phyloP scores from a whole-genome alignment of 2,329 filamentous ascomycete species.

The Dothidotthia symphoricarpi region DNA sequence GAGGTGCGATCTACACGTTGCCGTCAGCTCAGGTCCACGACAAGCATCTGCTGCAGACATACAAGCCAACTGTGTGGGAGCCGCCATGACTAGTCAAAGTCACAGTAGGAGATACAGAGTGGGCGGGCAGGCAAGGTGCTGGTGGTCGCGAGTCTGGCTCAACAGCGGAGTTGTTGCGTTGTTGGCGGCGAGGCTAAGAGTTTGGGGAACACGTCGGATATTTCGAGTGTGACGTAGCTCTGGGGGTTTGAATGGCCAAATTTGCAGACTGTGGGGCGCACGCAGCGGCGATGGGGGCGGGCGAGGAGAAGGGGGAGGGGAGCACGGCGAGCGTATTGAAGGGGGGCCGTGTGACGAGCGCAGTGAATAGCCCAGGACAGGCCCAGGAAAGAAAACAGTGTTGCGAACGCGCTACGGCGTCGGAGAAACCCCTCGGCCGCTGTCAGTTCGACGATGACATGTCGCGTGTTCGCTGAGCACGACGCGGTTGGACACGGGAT shows the following conservation, averaged over 20 bases:
- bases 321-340: conserved; percentile 23
- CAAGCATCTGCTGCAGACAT: conserved; percentile 32
- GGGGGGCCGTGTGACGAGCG: conserved; percentile 23
- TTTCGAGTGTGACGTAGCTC: conserved; percentile 29
- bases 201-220: conserved; percentile 32
- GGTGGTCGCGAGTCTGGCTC: conserved; percentile 35
- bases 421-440: conserved; percentile 11
- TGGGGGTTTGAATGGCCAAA: conserved; percentile 18
- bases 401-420: conserved; percentile 18
- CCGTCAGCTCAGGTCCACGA: conserved; percentile 11
- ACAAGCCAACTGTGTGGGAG: conserved; percentile 90
- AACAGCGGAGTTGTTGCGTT: conserved; percentile 18
- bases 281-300: conserved; percentile 30
- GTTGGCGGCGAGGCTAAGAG: conserved; percentile 35
- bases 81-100: conserved; percentile 93
- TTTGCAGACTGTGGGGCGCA: conserved; percentile 32
- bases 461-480: too few relatives aligned
- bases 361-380: conserved; percentile 7
- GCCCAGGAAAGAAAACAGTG: conserved; percentile 21
- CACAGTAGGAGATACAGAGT: conserved; percentile 56
- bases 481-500: too few relatives aligned
- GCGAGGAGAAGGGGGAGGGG: conserved; percentile 9
- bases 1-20: conserved; percentile 73
- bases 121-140: conserved; percentile 28
- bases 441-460: too few relatives aligned